Evolutionary conservation across 2,329 filamentous ascomycete species (phyloP), one percentile per base, ranked within the genome.

Genomic region (Neospermospora avenae): DNA sequence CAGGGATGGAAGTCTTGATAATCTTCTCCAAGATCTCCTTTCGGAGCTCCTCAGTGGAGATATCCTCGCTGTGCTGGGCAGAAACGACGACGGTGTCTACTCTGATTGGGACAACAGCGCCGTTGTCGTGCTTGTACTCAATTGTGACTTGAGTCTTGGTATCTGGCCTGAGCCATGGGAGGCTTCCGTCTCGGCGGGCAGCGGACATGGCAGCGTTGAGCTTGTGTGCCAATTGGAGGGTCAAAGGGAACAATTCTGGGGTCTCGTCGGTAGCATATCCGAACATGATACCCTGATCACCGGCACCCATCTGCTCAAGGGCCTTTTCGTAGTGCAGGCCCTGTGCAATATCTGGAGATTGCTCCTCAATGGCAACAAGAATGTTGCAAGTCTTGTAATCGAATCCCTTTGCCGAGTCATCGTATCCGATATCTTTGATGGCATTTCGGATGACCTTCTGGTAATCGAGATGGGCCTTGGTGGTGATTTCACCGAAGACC

Each of bases 281-380:
- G 80, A 99, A 99, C 95, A 99, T 99, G 84, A 99, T 97, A 84
- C 95, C 95, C 84, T 99, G 95, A 81, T 99, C 95, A 89, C 95
- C 95, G 66, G 95, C 95, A 79, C 95, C 95, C 68, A 99, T 88
- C 81, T 96, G 88, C 87, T 99, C 95, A 53, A 99, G 89, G 70
- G 91, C 92, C 83, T 97, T 85, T 69, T 99, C 95, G 78, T 96
- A 96, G 84, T 98, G 91, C 60, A 99, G 91, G 84, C 95, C 95
- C 82, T 98, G 95, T 71, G 95, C 95, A 74, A 99, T 99, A 79
- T 99, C 95, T 74, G 93, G 90, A 63, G 93, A 98, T 82, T 99
- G 95, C 82, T 99, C 87, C 88, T 99, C 95, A 78, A 99, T 97
- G 80, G 93, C 95, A 73, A 98, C 93, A 71, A 98, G 87, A 74